Conservation (phyloP, 441 rosid species). For the Populus trichocarpa region DNA sequence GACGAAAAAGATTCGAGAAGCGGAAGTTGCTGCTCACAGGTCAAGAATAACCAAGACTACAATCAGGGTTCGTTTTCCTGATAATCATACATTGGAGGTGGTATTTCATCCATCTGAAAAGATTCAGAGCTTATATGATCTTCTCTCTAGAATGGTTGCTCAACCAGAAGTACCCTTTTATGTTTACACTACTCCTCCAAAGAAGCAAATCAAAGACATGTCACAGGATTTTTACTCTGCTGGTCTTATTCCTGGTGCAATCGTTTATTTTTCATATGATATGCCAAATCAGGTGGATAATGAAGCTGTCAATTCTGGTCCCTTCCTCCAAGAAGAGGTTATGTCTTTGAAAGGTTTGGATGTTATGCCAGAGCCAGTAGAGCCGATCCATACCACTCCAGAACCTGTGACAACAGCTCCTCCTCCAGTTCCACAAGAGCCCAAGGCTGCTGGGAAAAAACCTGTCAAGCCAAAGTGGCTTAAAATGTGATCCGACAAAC, state of each 20-base stretch:
- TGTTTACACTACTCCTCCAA: constrained; percentile 83
- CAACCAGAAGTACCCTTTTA: constrained; percentile 59
- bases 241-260: constrained; percentile 91
- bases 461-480: constrained; percentile 86
- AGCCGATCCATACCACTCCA: constrained; percentile 24
- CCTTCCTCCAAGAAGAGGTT: constrained; percentile 69
- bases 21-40: constrained; percentile 77
- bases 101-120: constrained; percentile 36
- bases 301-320: constrained; percentile 34
- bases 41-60: constrained; percentile 71
- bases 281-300: constrained; percentile 49
- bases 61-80: constrained; percentile 88
- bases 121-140: constrained; percentile 69
- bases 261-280: constrained; percentile 78
- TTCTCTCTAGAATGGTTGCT: constrained; percentile 54
- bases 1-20: constrained; percentile 82
- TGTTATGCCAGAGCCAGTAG: constrained; percentile 34
- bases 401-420: constrained; percentile 43
- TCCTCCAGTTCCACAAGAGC: constrained; percentile 37
- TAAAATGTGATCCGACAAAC: constrained; percentile 52
- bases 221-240: constrained; percentile 75
- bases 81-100: constrained; percentile 39
- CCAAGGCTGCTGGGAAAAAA: constrained; percentile 60
- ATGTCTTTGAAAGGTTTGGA: constrained; percentile 76
- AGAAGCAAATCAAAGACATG: constrained; percentile 68